These are phyloP conservation scores for Fusarium nematophilum DNA, from an alignment of 2,329 filamentous ascomycete genomes.

Conservation along the genomic window DNA sequence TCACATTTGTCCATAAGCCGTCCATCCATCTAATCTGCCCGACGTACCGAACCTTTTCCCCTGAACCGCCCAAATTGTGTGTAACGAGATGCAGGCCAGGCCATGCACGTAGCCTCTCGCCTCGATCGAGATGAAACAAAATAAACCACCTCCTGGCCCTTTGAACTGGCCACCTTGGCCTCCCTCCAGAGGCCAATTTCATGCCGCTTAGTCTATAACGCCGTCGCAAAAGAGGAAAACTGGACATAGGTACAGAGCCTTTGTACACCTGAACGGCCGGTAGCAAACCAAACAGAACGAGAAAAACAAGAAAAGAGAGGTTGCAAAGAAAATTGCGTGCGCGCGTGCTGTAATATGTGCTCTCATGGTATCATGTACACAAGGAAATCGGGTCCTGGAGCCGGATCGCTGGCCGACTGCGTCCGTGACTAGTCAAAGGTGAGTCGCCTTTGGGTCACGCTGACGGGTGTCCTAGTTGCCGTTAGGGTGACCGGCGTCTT, in stretches of 20 bases:
- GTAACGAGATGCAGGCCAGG: slow-evolving; percentile 5
- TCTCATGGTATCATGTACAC: slow-evolving; percentile 53
- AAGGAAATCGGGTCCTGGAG: slow-evolving; percentile 33
- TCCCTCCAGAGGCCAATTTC: slow-evolving; percentile 23
- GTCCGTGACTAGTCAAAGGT: slow-evolving; percentile 79
- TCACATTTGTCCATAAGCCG: slow-evolving; percentile 33
- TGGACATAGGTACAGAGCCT: slow-evolving; percentile 26
- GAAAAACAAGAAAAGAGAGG: slow-evolving; percentile 11
- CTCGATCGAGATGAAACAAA: slow-evolving; percentile 33
- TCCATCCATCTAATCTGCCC: slow-evolving; percentile 22
- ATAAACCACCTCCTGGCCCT: slow-evolving; percentile 24
- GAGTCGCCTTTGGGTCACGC: slow-evolving; percentile 77
- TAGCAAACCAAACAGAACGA: slow-evolving; percentile 28
- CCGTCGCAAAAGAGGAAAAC: slow-evolving; percentile 33
- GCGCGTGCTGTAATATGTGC: slow-evolving; percentile 42
- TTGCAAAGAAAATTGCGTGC: slow-evolving; percentile 24
- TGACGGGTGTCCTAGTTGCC: slow-evolving; percentile 66
- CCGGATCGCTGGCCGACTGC: slow-evolving; percentile 18
- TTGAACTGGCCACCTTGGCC: slow-evolving; percentile 19
- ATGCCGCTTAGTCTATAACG: slow-evolving; percentile 44
- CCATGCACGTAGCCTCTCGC: slow-evolving; percentile 16
- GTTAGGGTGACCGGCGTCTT: slow-evolving; percentile 76
- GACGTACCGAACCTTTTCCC: slow-evolving; percentile 24
- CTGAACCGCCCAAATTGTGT: slow-evolving; percentile 23
- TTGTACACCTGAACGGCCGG: slow-evolving; percentile 31